A percentile compares a stretch with the other conserved stretches of the same genome.
Evolutionary conservation across 768 basidiomycete species (phyloP).

Genomic region (Amanita jacksonii): DNA sequence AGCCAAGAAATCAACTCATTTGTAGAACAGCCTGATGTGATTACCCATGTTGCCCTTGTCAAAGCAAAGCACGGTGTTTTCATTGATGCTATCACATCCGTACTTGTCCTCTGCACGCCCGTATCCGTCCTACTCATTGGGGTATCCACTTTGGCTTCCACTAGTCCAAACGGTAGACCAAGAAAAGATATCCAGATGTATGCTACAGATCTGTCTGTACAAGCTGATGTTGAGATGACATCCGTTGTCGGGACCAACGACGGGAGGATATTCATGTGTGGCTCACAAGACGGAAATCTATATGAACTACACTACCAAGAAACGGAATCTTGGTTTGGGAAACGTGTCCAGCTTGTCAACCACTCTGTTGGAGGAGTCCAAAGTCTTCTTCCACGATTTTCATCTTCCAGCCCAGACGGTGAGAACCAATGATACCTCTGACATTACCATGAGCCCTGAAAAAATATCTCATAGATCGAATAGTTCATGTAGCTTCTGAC

Average conservation of each 20-base stretch:
- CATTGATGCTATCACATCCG: constrained; percentile 81
- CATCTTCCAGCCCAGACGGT: constrained; percentile 60
- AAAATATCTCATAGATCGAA: constrained; percentile 50
- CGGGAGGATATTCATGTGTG: constrained; percentile 89
- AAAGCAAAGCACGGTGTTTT: constrained; percentile 81
- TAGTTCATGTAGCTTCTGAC: constrained; percentile 62
- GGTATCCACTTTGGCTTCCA: constrained; percentile 44
- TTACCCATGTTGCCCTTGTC: constrained; percentile 82
- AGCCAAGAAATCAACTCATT: constrained; percentile 92
- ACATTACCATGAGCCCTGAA: constrained; percentile 5
- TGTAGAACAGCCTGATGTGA: constrained; percentile 83
- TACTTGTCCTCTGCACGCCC: constrained; percentile 88
- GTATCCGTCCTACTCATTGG: constrained; percentile 79
- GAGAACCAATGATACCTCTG: constrained; percentile 13
- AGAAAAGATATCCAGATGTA: constrained; percentile 81
- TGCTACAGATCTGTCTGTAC: constrained; percentile 75
- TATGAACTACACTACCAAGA: constrained; percentile 92
- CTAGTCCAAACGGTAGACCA: constrained; percentile 29
- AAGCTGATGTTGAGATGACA: constrained; percentile 79
- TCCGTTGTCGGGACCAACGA: constrained; percentile 70
- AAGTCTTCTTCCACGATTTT: constrained; percentile 71
- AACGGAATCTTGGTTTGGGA: constrained; percentile 88
- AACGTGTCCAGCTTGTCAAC: constrained; percentile 76
- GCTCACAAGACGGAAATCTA: constrained; percentile 74
- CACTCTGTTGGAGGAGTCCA: constrained; percentile 74